Conservation (phyloP, 2,329 filamentous ascomycete genomes). For the Aspergillus fijiensis region DNA sequence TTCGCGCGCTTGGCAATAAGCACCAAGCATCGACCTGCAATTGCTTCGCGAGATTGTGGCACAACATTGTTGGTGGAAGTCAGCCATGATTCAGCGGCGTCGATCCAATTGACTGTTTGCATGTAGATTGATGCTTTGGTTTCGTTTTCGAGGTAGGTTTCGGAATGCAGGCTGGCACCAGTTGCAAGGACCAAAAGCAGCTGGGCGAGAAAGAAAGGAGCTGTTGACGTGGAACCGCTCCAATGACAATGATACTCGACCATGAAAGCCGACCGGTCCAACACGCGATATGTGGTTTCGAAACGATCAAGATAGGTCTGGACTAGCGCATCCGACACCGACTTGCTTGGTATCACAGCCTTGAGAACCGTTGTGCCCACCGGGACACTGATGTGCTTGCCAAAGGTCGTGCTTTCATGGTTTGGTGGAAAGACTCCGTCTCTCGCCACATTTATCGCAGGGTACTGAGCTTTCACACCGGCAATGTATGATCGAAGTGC, state of each 20-base stretch:
- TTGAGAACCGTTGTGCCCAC: not conserved
- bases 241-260: not conserved
- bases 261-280: not conserved
- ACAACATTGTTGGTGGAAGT: not conserved
- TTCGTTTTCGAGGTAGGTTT: not conserved
- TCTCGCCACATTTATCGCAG: not conserved
- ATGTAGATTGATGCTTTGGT: not conserved
- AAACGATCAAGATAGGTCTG: not conserved
- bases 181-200: not conserved
- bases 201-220: not conserved
- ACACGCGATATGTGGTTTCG: not conserved
- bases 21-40: not conserved
- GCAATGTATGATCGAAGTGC: not conserved
- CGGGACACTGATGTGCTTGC: rapidly evolving
- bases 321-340: not conserved
- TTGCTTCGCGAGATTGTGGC: not conserved
- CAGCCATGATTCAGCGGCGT: not conserved
- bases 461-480: not conserved
- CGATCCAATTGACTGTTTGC: not conserved
- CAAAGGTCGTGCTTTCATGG: not conserved
- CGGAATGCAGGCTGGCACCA: not conserved
- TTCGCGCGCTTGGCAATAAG: not conserved
- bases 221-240: not conserved
- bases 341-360: not conserved
- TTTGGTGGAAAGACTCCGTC: not conserved